Conservation (phyloP, 495 filamentous ascomycete species). For the Penicillium ucsense region DNA sequence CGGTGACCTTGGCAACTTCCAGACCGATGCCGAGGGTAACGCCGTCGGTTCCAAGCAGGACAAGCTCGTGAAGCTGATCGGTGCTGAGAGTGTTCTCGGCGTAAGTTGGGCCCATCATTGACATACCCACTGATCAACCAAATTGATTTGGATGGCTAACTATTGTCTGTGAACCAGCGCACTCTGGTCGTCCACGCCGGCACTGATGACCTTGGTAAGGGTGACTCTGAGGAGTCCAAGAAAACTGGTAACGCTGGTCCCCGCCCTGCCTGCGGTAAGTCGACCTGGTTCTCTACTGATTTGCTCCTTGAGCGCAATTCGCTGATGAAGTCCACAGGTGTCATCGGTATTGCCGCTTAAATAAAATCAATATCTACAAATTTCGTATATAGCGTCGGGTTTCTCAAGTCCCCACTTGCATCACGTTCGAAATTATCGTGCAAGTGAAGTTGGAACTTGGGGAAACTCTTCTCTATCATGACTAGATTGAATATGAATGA, state of each 20-base stretch:
- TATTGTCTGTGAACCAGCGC: conserved; percentile 43
- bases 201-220: conserved; percentile 91
- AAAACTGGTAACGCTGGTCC: conserved; percentile 93
- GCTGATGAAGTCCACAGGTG: conserved; percentile 38
- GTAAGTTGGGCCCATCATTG: conserved; percentile 43
- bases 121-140: not conserved
- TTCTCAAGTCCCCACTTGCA: conserved; percentile 8
- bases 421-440: not conserved
- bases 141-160: too few species aligned
- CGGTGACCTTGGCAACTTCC: conserved; percentile 94
- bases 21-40: conserved; percentile 86
- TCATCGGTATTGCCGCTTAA: conserved; percentile 75
- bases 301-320: too few species aligned
- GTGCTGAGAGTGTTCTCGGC: conserved; percentile 88
- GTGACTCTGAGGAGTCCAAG: conserved; percentile 83
- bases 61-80: conserved; percentile 84
- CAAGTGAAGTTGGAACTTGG: conserved; percentile 11
- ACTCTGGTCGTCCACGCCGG: conserved; percentile 91
- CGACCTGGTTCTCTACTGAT: not conserved
- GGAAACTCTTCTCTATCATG: too few species aligned
- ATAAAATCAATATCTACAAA: conserved; percentile 4
- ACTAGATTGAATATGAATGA: too few species aligned
- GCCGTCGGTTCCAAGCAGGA: conserved; percentile 67
- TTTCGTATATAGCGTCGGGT: conserved; percentile 7
- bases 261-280: conserved; percentile 86